These are phyloP conservation scores for Leptographium lundbergii DNA, from an alignment of 2,329 filamentous ascomycete species.

Conservation along the genomic window DNA sequence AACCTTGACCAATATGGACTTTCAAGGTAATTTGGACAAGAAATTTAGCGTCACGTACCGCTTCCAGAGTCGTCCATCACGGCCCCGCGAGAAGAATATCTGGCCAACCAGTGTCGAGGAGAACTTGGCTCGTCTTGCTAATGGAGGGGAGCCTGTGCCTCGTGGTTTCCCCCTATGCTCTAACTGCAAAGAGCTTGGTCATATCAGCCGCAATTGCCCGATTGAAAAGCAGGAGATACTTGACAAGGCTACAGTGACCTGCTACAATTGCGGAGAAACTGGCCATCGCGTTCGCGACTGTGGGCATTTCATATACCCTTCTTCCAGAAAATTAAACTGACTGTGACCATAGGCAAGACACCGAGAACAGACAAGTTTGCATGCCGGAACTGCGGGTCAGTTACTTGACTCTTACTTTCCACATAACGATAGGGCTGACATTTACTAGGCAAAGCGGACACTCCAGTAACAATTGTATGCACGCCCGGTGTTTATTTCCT, in stretches of 20 bases:
- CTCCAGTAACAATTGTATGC: conserved; percentile 34
- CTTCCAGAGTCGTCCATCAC: conserved; percentile 41
- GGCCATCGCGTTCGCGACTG: conserved; percentile 62
- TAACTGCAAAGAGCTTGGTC: conserved; percentile 54
- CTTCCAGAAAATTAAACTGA: background rate
- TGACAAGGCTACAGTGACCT: conserved; percentile 35
- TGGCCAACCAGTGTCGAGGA: conserved; percentile 49
- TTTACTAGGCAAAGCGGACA: conserved; percentile 30
- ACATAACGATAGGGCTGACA: background rate
- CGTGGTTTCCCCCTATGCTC: conserved; percentile 45
- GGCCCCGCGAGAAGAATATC: conserved; percentile 42
- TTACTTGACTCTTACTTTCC: conserved; percentile 3
- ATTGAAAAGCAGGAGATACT: conserved; percentile 39
- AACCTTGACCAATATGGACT: conserved; percentile 57
- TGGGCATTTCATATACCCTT: conserved; percentile 21
- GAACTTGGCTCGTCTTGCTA: conserved; percentile 49
- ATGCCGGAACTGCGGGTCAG: conserved; percentile 54
- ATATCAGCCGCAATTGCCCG: conserved; percentile 46
- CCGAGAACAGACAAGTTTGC: conserved; percentile 51
- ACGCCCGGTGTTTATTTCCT: background rate
- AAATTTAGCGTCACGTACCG: conserved; percentile 53
- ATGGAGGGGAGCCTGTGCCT: conserved; percentile 52
- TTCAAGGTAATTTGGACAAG: conserved; percentile 54
- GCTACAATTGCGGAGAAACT: conserved; percentile 49
- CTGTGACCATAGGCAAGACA: conserved; percentile 30